Evolutionary conservation across 1,284 basidiomycete genomes (phyloP), one percentile per base, ranked within the genome.

Genomic region (Ceratorhiza oryzae-sativae): DNA sequence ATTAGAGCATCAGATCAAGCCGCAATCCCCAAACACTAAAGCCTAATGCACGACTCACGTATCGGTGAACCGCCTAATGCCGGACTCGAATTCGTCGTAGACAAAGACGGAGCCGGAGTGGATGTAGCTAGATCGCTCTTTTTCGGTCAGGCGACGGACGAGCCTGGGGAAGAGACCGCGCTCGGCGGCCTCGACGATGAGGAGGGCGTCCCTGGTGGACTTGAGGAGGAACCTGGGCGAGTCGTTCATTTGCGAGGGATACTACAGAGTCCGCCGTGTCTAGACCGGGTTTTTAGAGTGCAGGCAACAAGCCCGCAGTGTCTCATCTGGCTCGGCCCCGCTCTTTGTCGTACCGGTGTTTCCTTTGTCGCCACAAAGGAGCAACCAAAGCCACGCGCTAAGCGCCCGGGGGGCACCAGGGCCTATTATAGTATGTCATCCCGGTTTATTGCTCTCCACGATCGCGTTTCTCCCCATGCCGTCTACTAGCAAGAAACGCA

Each of bases 311-410:
- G 53, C 53, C 53, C 59, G 59, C 41, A 61, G 59, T 46, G 59
- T 56, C 59, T 46, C 59, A 61, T 46, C 41, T 42, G 20, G 23
- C 51, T 27, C 51, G 10, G 51, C 8, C 25, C 18, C 65, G 65
- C 34, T 70, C 67, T 70, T 70, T 70, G 67, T 70, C 59, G 41
- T 53, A 55, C 67, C 46, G 42, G 53, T 30, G 49, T 13, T 51
- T 55, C 67, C 67, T 70, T 70, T 70, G 67, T 70, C 20, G 67
- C 53, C 3, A 58, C 67, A 70, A 70, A 70, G 67, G 67, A 59
- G 39, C 48, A 27, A 27, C 9, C 48, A 8, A 70, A 70, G 55
- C 67, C 53, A 41, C 63, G 4, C 36, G 27, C n/a, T 56, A 53
- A 42, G 63, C 63, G 63, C 63, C 63, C 36, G 36, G 48, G 48